Evolutionary conservation across 2,329 filamentous ascomycete species (phyloP), one percentile per base, ranked within the genome.

Genomic region (Ophiostoma tasmaniense): DNA sequence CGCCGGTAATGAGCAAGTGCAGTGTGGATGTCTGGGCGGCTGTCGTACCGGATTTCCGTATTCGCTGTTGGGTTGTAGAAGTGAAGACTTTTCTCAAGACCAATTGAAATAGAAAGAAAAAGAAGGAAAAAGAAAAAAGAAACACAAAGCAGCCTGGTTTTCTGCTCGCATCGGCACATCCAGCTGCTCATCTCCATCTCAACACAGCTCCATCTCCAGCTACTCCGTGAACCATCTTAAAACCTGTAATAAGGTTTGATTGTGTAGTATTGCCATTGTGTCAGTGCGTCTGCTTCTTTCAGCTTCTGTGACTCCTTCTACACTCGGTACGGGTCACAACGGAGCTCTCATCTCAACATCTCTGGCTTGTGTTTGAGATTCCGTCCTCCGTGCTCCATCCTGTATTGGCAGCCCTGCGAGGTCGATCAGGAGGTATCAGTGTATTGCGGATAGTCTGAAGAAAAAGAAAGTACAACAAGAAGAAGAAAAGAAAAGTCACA

Each of bases 1-100:
- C 50, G 55, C 30, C 55, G 55, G 55, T 61, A 61, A 61, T 61
- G 55, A 61, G 55, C 55, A 61, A 20, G 55, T 61, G 25, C 6
- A n/a, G 30, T 61, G 55, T 14, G 22, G 50, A 55, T 55, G 50
- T 55, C 50, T 61, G 55, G 55, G 55, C 55, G 50, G 50, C 5
- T 33, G 10, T 55, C 6, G 50, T 55, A n/a, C 45, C 8, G 22
- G 25, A 25, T 39, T 39, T 14, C 13, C 42, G 42, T 50, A 50
- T 50, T 50, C 42, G 42, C 42, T 20, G 17, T 22, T 6, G 3
- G 1, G 6, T 50, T 8, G 50, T 55, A 28, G 50, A 6, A n/a
- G 25, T 22, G 2, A 55, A 11, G n/a, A 55, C n/a, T 33, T 33
- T 33, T 33, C 33, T 33, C 33, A 8, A 33, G 33, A 33, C 33